Evolutionary conservation across 768 basidiomycete species (phyloP), one percentile per base, ranked within the genome.

Genomic region (Tephrocybe rancida): DNA sequence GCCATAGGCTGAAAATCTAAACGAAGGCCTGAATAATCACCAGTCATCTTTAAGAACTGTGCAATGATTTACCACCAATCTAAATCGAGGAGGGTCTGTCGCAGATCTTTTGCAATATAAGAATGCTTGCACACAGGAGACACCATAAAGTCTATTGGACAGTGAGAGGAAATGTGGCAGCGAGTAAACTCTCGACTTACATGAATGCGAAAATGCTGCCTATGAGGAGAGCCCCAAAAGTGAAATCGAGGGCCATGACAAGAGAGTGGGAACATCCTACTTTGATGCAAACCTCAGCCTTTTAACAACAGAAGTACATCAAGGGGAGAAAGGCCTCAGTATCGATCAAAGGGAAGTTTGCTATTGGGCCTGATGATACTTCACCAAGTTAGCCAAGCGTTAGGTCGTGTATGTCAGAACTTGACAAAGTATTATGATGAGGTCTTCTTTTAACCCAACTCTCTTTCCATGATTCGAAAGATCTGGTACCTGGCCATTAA

Each of bases 71-170:
- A 51, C 50, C 8, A 51, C 24, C n/a, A 21, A 34, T 35, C 42
- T 32, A 16, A 51, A 51, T 22, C 50, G 44, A 5, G 14, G 14
- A 30, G n/a, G 9, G 24, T 51, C 50, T 11, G 32, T 24, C 1
- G 22, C 43, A 16, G 50, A 44, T 52, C 50, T 42, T 24, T 52
- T 52, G 43, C 44, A 45, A 27, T 52, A 52, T 44, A 52, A 1
- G 7, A 38, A 52, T 3, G 43, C 21, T 38, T 52, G 50, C n/a
- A 52, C 13, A 34, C 50, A 52, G 11, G 50, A 38, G 7, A 27
- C 27, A 22, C 44, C 50, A 47, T 56, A 35, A 13, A 47, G 16
- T 30, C 37, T 41, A n/a, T n/a, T 37, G 21, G 3, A 41, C 13
- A 5, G 39, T 41, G 5, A 41, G 5, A 13, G 9, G 7, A 19